phyloP scores from a whole-genome alignment of 2,329 filamentous ascomycete species.

The Decorospora gaudefroyi region DNA sequence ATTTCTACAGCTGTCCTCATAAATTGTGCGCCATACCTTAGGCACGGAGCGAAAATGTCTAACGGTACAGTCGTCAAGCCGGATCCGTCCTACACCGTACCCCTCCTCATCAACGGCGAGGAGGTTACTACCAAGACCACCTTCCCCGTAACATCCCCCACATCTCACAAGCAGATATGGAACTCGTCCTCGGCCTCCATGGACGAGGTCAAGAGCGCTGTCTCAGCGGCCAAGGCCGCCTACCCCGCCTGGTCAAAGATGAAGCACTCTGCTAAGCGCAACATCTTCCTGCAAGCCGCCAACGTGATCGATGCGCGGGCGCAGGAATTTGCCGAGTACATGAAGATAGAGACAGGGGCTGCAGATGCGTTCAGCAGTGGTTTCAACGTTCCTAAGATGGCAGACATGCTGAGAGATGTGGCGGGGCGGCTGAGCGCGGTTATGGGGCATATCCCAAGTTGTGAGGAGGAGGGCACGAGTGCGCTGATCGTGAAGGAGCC shows the following conservation, averaged over 20 bases:
- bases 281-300: slow-evolving; percentile 71
- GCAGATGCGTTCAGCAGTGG: slow-evolving; percentile 43
- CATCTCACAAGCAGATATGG: slow-evolving; percentile 58
- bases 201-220: slow-evolving; percentile 60
- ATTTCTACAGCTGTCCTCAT: too few species aligned
- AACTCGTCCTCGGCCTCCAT: slow-evolving; percentile 62
- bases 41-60: slow-evolving; percentile 13
- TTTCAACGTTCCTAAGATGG: slow-evolving; percentile 50
- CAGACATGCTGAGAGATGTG: slow-evolving; percentile 57
- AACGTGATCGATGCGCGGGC: slow-evolving; percentile 64
- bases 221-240: slow-evolving; percentile 66
- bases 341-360: slow-evolving; percentile 63
- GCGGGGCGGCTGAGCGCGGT: slow-evolving; percentile 56
- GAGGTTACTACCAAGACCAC: slow-evolving; percentile 54
- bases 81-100: slow-evolving; percentile 44
- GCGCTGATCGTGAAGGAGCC: slow-evolving; percentile 75
- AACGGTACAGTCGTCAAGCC: slow-evolving; percentile 6
- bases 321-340: slow-evolving; percentile 64
- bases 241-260: slow-evolving; percentile 70
- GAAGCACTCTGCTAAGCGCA: slow-evolving; percentile 64
- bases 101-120: slow-evolving; percentile 56
- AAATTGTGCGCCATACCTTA: too few species aligned
- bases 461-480: slow-evolving; percentile 55
- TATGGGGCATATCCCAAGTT: slow-evolving; percentile 56
- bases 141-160: slow-evolving; percentile 63